phyloP scores from a whole-genome alignment of 164 flowering plant genomes.

The Chloranthus sessilifolius region DNA sequence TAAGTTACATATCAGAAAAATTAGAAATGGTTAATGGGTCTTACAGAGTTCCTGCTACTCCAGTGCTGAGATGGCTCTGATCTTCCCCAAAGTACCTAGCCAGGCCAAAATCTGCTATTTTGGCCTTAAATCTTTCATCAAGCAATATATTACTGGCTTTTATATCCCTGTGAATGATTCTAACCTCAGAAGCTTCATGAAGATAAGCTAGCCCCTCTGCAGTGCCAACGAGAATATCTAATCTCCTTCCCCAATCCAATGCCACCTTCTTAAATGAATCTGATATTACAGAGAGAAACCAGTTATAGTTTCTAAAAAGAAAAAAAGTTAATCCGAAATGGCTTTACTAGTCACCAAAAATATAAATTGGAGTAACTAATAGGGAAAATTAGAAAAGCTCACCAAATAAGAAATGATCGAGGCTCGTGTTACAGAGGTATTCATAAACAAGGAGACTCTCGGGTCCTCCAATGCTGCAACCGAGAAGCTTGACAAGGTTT shows the following conservation, averaged over 20 bases:
- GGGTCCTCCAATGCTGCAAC: slow-evolving; percentile 17
- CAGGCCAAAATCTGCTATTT: slow-evolving; percentile 15
- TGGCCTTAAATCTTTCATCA: slow-evolving; percentile 12
- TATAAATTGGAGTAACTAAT: too few species aligned
- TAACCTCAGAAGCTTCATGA: slow-evolving; percentile 15
- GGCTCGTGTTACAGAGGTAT: slow-evolving; percentile 11
- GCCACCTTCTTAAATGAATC: slow-evolving; percentile 8
- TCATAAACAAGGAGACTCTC: slow-evolving; percentile 19
- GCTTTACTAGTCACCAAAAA: too few species aligned
- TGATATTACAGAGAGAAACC: neutral
- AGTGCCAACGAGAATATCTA: slow-evolving; percentile 11
- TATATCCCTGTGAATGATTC: slow-evolving; percentile 15
- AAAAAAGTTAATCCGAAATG: neutral
- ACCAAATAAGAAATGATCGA: slow-evolving; percentile 17
- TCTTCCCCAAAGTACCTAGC: slow-evolving; percentile 12
- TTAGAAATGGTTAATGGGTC: neutral
- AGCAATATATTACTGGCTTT: slow-evolving; percentile 13
- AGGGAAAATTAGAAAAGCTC: neutral
- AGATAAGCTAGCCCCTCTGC: slow-evolving; percentile 17
- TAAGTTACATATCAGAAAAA: too few species aligned
- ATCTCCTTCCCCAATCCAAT: slow-evolving; percentile 12
- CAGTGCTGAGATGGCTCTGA: slow-evolving; percentile 16
- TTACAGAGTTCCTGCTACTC: slow-evolving; percentile 15
- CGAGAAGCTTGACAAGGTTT: slow-evolving; percentile 13
- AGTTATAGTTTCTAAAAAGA: neutral